Evolutionary conservation across 2,329 filamentous ascomycete genomes (phyloP).

Genomic region (Podosphaera fusca): DNA sequence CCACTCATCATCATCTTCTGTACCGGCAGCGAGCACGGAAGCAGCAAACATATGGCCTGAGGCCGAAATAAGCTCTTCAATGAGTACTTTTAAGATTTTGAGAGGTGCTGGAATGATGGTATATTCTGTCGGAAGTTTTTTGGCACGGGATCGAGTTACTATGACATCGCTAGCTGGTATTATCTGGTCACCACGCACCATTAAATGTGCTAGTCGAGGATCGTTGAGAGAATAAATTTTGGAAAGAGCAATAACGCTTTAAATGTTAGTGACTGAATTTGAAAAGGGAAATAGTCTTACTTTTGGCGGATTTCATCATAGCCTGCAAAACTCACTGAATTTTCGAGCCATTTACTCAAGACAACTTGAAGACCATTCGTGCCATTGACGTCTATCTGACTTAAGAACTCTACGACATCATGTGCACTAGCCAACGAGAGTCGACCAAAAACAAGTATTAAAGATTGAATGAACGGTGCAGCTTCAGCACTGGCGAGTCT

Average conservation of each 20-base stretch:
- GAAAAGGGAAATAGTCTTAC: constrained; percentile 26
- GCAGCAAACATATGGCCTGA: constrained; percentile 39
- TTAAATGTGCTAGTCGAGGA: constrained; percentile 49
- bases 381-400: constrained; percentile 56
- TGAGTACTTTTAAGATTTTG: constrained; percentile 89
- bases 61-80: constrained; percentile 73
- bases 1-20: constrained; percentile 62
- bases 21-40: constrained; percentile 33
- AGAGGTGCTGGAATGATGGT: constrained; percentile 70
- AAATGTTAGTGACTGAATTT: constrained; percentile 14
- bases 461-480: constrained; percentile 78
- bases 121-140: constrained; percentile 67
- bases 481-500: constrained; percentile 63
- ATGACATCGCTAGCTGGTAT: constrained; percentile 59
- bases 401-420: constrained; percentile 82
- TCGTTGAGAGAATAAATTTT: constrained; percentile 81
- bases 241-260: constrained; percentile 70
- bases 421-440: constrained; percentile 64
- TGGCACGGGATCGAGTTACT: constrained; percentile 80
- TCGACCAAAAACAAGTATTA: constrained; percentile 86
- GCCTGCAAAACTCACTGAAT: constrained; percentile 89
- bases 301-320: constrained; percentile 96
- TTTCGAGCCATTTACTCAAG: constrained; percentile 86
- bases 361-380: constrained; percentile 75
- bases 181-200: constrained; percentile 81